These are phyloP conservation scores for Cercospora brassicicola DNA, from an alignment of 2,329 filamentous ascomycete species.

Conservation along the genomic window DNA sequence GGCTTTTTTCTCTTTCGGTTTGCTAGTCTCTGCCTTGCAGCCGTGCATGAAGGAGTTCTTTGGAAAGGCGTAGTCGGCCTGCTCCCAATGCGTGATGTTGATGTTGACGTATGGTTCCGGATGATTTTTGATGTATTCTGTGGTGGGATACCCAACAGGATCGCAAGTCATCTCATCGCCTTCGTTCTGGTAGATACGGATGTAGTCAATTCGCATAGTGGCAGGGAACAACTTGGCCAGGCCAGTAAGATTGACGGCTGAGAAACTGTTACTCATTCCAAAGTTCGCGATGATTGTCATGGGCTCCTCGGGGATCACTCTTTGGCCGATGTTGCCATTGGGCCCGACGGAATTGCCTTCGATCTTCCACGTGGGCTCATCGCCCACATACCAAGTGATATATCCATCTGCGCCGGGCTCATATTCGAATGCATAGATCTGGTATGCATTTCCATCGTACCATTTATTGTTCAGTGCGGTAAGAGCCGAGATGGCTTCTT, in stretches of 20 bases:
- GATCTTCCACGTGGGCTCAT: slow-evolving; percentile 64
- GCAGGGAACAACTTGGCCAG: slow-evolving; percentile 60
- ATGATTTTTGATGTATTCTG: slow-evolving; percentile 64
- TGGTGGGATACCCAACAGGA: slow-evolving; percentile 66
- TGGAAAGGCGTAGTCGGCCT: slow-evolving; percentile 60
- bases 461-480: slow-evolving; percentile 65
- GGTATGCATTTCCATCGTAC: slow-evolving; percentile 65
- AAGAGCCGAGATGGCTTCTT: slow-evolving; percentile 63
- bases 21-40: slow-evolving; percentile 43
- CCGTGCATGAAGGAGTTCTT: slow-evolving; percentile 61
- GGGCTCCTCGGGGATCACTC: slow-evolving; percentile 66
- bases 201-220: slow-evolving; percentile 66
- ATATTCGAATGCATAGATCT: slow-evolving; percentile 65
- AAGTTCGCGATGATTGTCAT: slow-evolving; percentile 68
- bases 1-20: slow-evolving; percentile 18
- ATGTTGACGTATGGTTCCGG: slow-evolving; percentile 61
- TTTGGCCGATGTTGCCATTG: slow-evolving; percentile 68
- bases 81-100: slow-evolving; percentile 64
- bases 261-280: slow-evolving; percentile 68
- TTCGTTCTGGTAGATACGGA: slow-evolving; percentile 68
- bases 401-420: slow-evolving; percentile 59
- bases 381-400: slow-evolving; percentile 68
- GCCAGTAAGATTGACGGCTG: slow-evolving; percentile 59
- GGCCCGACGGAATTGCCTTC: slow-evolving; percentile 61
- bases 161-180: slow-evolving; percentile 63